These are phyloP conservation scores for Coemansia sp. DNA, from an alignment of 192 early-diverging fungal genomes.

Conservation along the genomic window DNA sequence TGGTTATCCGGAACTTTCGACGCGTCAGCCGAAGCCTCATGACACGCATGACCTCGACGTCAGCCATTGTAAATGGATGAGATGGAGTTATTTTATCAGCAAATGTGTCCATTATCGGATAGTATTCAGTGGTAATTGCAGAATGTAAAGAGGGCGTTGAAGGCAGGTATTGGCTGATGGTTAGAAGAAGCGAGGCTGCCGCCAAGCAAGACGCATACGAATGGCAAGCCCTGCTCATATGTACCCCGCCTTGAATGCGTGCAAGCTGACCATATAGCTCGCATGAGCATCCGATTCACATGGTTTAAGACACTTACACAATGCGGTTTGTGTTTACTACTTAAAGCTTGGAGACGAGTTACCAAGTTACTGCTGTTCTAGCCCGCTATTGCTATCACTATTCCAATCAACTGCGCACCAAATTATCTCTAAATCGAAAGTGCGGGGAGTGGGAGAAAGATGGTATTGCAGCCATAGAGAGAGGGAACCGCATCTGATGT, in stretches of 20 bases:
- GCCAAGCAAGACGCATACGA: neutral
- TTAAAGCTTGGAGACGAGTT: neutral
- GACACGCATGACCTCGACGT: slow-evolving; percentile 53
- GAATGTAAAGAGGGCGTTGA: neutral
- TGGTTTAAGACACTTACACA: neutral
- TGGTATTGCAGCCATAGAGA: neutral
- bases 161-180: neutral
- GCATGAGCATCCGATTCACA: neutral
- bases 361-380: neutral
- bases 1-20: slow-evolving; percentile 36
- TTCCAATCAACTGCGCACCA: neutral
- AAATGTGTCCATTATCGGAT: slow-evolving; percentile 11
- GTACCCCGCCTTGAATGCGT: neutral
- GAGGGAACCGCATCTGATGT: neutral
- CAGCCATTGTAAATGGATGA: slow-evolving; percentile 45
- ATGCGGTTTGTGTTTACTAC: slow-evolving; percentile 7
- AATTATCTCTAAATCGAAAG: neutral
- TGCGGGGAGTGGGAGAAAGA: neutral
- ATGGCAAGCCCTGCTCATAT: neutral
- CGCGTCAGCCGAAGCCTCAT: slow-evolving; percentile 51
- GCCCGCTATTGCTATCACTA: neutral
- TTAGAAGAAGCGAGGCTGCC: neutral
- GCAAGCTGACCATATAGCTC: neutral
- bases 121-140: neutral
- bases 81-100: slow-evolving; percentile 20